A percentile compares a stretch with the other conserved stretches of the same genome.
phyloP scores from a whole-genome alignment of 129 eudicot species.

The Smallanthus sonchifolius region DNA sequence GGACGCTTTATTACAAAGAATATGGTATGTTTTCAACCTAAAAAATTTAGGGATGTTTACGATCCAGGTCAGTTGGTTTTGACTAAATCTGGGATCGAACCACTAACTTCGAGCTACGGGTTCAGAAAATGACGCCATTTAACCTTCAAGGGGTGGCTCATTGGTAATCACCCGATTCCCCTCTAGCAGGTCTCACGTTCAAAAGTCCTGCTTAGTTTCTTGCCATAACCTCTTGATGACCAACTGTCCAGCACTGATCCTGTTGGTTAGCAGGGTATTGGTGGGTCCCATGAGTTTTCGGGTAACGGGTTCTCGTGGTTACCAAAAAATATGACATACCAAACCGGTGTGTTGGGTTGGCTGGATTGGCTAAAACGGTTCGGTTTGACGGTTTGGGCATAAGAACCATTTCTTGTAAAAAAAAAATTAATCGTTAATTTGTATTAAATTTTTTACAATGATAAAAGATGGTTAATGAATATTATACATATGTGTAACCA shows the following conservation, averaged over 20 bases:
- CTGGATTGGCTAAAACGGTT: background rate
- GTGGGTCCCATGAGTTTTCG: no score
- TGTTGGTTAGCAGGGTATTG: no score
- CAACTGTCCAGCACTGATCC: no score
- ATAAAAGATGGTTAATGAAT: background rate
- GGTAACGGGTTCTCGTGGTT: no score
- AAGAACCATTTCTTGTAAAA: background rate
- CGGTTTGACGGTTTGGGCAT: background rate
- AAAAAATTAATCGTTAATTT: background rate
- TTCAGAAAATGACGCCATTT: background rate
- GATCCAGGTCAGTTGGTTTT: background rate
- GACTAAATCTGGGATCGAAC: no score
- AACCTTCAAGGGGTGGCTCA: no score
- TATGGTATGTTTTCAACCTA: constrained; percentile 45
- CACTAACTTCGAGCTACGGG: background rate
- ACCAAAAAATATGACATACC: background rate
- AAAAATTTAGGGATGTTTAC: background rate
- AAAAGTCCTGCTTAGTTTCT: no score
- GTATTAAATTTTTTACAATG: background rate
- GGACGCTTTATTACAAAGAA: constrained; percentile 86
- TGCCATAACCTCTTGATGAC: no score
- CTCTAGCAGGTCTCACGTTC: no score
- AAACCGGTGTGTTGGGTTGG: background rate
- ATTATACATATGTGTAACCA: background rate
- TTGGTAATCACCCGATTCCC: no score